These are phyloP conservation scores for Diplodia sapinea DNA, from an alignment of 2,329 filamentous ascomycete genomes.

Conservation along the genomic window DNA sequence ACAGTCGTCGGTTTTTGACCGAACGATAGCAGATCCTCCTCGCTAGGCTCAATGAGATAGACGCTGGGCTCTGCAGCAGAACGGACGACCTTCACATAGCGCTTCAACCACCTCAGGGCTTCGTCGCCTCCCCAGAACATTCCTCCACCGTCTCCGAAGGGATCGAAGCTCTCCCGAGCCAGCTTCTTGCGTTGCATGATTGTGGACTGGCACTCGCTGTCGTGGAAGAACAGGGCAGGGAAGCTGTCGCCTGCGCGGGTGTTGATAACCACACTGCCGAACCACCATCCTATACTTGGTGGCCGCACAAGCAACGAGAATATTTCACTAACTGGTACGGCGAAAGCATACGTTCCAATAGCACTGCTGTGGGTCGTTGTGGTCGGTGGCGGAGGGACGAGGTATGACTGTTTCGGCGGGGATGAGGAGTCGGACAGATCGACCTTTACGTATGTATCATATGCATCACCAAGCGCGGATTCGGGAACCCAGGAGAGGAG, in stretches of 20 bases:
- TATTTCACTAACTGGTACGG: constrained; percentile 85
- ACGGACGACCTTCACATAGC: constrained; percentile 82
- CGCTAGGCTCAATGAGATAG: constrained; percentile 85
- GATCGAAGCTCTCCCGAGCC: constrained; percentile 84
- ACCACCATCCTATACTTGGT: constrained; percentile 97
- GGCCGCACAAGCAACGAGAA: constrained; percentile 90
- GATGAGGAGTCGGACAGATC: constrained; percentile 83
- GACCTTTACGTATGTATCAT: constrained; percentile 92
- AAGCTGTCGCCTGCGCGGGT: constrained; percentile 89
- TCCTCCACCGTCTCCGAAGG: constrained; percentile 81
- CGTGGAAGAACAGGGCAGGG: constrained; percentile 95
- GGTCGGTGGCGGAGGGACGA: constrained; percentile 89
- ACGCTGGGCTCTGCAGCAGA: constrained; percentile 87
- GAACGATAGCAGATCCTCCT: constrained; percentile 84
- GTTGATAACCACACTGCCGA: constrained; percentile 93
- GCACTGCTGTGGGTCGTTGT: constrained; percentile 75
- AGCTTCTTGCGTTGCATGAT: constrained; percentile 91
- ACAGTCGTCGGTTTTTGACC: constrained; percentile 64
- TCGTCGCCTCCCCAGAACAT: constrained; percentile 99
- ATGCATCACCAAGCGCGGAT: constrained; percentile 79
- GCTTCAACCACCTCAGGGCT: constrained; percentile 85
- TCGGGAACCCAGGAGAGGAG: constrained; percentile 95
- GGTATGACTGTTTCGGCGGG: constrained; percentile 82
- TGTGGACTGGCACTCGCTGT: constrained; percentile 94
- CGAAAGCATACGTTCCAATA: constrained; percentile 84